A percentile compares a stretch with the other conserved stretches of the same genome.
These are phyloP conservation scores for Candida parachauliodes DNA, from an alignment of 805 yeast genomes.

Conservation along the genomic window DNA sequence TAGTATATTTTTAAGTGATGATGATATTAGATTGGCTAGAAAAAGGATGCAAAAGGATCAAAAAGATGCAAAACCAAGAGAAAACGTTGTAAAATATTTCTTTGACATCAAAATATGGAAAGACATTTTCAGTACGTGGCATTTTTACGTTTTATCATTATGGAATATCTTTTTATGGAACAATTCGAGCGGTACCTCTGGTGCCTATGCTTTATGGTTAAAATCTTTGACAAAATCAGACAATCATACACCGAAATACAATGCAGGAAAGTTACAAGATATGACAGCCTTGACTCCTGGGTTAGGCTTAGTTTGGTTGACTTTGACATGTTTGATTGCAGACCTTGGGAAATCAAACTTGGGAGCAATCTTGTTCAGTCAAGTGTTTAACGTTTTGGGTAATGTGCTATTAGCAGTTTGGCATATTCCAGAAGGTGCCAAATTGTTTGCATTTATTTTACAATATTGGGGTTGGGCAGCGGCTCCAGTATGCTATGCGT, in stretches of 20 bases:
- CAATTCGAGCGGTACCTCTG: conserved; percentile 47
- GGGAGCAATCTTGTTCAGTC: conserved; percentile 52
- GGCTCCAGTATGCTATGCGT: conserved; percentile 58
- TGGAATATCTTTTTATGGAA: conserved; percentile 63
- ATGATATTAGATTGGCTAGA: conserved; percentile 33
- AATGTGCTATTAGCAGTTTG: conserved; percentile 55
- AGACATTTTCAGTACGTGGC: conserved; percentile 52
- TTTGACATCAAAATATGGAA: conserved; percentile 49
- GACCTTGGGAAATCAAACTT: conserved; percentile 47
- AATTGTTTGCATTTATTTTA: conserved; percentile 62
- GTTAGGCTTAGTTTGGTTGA: conserved; percentile 38
- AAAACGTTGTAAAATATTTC: conserved; percentile 25
- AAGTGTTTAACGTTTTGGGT: conserved; percentile 51
- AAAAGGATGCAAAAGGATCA: conserved; percentile 22
- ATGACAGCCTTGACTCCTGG: conserved; percentile 47
- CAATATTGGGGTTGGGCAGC: conserved; percentile 62
- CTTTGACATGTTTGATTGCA: conserved; percentile 33
- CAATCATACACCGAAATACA: conserved; percentile 20
- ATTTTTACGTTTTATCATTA: conserved; percentile 52
- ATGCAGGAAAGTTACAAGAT: conserved; percentile 34
- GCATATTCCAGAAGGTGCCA: conserved; percentile 54
- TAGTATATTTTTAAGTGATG: conserved; percentile 31
- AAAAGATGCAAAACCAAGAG: conserved; percentile 18
- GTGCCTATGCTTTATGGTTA: conserved; percentile 55
- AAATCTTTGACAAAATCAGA: conserved; percentile 24